These are phyloP conservation scores for Dimargaris cristalligena DNA, from an alignment of 192 early-diverging fungal genomes.

Conservation along the genomic window DNA sequence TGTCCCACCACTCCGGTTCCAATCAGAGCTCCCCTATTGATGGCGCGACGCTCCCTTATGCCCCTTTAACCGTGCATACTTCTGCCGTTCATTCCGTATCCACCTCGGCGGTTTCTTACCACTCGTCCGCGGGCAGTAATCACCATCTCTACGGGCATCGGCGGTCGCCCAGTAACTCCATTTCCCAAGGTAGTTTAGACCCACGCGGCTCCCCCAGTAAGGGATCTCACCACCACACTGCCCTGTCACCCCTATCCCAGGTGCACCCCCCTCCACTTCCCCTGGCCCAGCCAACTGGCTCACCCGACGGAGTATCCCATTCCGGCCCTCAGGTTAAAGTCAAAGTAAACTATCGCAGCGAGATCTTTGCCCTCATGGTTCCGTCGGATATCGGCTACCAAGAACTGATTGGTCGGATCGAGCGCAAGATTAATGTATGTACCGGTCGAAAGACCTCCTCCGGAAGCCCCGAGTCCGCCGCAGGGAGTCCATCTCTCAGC, in stretches of 20 bases:
- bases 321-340: conserved; percentile 45
- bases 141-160: conserved; percentile 16
- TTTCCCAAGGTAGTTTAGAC: not conserved
- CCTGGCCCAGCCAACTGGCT: too few species aligned
- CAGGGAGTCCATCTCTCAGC: conserved; percentile 12
- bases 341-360: conserved; percentile 75
- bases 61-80: not conserved
- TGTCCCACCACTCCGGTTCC: not conserved
- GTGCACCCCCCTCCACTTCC: too few species aligned
- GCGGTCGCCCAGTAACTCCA: not conserved
- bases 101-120: not conserved
- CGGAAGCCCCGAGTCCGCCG: not conserved
- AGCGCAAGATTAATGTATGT: conserved; percentile 77
- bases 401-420: conserved; percentile 66
- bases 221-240: too few species aligned
- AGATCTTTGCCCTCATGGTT: conserved; percentile 81
- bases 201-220: too few species aligned
- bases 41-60: not conserved
- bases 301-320: too few species aligned
- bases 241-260: too few species aligned
- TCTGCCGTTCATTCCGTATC: not conserved
- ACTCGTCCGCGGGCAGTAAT: conserved; percentile 5
- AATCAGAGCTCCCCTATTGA: not conserved
- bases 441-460: conserved; percentile 29
- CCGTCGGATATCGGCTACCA: conserved; percentile 51